Evolutionary conservation across 441 rosid species (phyloP).

Genomic region (Erodium moschatum): DNA sequence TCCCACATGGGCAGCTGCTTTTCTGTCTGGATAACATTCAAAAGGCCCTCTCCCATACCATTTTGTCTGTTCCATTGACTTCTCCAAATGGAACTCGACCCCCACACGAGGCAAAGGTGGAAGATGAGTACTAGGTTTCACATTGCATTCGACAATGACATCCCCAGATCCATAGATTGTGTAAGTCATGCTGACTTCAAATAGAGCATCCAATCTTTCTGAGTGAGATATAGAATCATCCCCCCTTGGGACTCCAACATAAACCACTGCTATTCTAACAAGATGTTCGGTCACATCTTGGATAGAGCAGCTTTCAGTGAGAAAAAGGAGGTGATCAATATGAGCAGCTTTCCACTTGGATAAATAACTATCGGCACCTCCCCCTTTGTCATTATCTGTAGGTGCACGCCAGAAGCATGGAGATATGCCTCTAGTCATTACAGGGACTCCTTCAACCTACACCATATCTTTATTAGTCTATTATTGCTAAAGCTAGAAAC

Average conservation of each 20-base stretch:
- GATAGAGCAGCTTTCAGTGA: slow-evolving; percentile 54
- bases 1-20: slow-evolving; percentile 80
- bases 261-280: slow-evolving; percentile 48
- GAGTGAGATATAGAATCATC: slow-evolving; percentile 24
- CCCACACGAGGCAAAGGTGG: slow-evolving; percentile 93
- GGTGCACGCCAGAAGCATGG: slow-evolving; percentile 98
- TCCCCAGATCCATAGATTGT: slow-evolving; percentile 65
- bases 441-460: slow-evolving; percentile 63
- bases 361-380: slow-evolving; percentile 58
- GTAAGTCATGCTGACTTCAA: slow-evolving; percentile 50
- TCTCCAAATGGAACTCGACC: slow-evolving; percentile 62
- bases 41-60: slow-evolving; percentile 98
- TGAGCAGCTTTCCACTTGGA: slow-evolving; percentile 72
- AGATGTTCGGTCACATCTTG: slow-evolving; percentile 31
- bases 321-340: slow-evolving; percentile 43
- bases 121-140: slow-evolving; percentile 58
- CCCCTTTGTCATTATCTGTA: slow-evolving; percentile 94
- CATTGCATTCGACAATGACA: slow-evolving; percentile 53
- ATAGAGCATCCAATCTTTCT: slow-evolving; percentile 36
- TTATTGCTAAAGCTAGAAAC: neutral
- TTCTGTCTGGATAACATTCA: slow-evolving; percentile 94
- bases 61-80: slow-evolving; percentile 50
- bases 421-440: slow-evolving; percentile 59
- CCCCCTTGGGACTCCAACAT: slow-evolving; percentile 34
- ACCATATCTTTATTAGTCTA: slow-evolving; percentile 15